Percentiles rank a stretch among this genome's conserved stretches.
phyloP scores from a whole-genome alignment of 768 basidiomycete species.

The Imleria badia region DNA sequence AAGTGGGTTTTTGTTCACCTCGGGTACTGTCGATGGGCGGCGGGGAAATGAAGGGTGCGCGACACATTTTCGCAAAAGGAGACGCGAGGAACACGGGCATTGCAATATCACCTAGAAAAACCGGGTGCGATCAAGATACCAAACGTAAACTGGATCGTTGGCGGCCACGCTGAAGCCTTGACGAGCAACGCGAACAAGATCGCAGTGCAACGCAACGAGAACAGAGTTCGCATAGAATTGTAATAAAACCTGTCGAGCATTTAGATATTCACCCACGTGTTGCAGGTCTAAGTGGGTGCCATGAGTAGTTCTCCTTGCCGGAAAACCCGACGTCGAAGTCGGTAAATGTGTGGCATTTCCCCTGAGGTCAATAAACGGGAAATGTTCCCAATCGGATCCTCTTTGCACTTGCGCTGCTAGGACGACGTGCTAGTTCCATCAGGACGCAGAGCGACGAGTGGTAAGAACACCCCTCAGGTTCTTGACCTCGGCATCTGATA shows the following conservation, averaged over 20 bases:
- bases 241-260: not conserved
- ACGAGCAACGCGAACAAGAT: slow-evolving; percentile 3
- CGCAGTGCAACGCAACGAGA: not conserved
- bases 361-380: not conserved
- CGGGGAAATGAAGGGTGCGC: slow-evolving; percentile 9
- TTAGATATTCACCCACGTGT: slow-evolving; percentile 5
- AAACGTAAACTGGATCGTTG: slow-evolving; percentile 29
- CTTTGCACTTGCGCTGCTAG: not conserved
- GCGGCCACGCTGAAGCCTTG: slow-evolving; percentile 17
- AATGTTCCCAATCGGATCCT: slow-evolving; percentile 13
- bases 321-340: not conserved
- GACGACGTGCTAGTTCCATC: not conserved
- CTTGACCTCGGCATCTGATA: not conserved
- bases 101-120: slow-evolving; percentile 14
- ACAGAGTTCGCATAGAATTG: not conserved
- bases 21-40: not conserved
- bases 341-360: not conserved
- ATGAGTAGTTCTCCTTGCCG: not conserved
- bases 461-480: not conserved
- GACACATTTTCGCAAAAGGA: slow-evolving; percentile 11
- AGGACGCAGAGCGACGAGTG: not conserved
- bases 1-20: slow-evolving; percentile 12
- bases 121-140: slow-evolving; percentile 9
- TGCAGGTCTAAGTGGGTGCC: not conserved
- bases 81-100: slow-evolving; percentile 9